phyloP scores from a whole-genome alignment of 2,329 filamentous ascomycete genomes.

The Parascedosporium putredinis region DNA sequence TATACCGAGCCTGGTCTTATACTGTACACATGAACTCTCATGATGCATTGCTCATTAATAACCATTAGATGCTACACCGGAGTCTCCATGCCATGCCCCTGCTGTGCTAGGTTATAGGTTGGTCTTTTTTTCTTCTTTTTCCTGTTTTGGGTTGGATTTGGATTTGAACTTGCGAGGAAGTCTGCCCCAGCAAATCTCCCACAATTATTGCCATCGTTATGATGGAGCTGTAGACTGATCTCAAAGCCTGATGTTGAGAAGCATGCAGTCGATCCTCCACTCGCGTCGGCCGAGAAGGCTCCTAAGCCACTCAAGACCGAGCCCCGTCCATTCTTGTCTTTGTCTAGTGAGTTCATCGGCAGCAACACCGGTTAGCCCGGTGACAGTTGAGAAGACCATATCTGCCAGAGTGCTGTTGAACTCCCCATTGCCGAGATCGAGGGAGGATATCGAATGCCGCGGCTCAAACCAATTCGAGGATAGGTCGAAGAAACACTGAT shows the following conservation, averaged over 20 bases:
- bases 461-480: conserved; percentile 87
- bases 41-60: not conserved
- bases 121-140: too few relatives aligned
- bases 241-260: conserved; percentile 65
- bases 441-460: conserved; percentile 30
- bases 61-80: not conserved
- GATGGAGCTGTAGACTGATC: not conserved
- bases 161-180: not conserved
- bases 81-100: not conserved
- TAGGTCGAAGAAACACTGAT: conserved; percentile 89
- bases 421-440: conserved; percentile 20
- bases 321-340: conserved; percentile 58
- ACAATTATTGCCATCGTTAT: not conserved
- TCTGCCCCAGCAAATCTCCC: not conserved
- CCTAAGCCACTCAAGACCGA: conserved; percentile 78
- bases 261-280: conserved; percentile 85
- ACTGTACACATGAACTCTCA: not conserved
- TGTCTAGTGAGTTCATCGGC: conserved; percentile 48
- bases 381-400: conserved; percentile 59
- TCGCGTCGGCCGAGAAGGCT: conserved; percentile 73
- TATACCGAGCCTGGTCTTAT: not conserved
- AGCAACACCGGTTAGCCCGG: conserved; percentile 55
- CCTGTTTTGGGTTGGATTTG: too few relatives aligned
- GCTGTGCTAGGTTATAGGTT: too few relatives aligned
- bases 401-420: conserved; percentile 41